Evolutionary conservation across 495 filamentous ascomycete genomes (phyloP), one percentile per base, ranked within the genome.

Genomic region (Chaetomium fimeti): DNA sequence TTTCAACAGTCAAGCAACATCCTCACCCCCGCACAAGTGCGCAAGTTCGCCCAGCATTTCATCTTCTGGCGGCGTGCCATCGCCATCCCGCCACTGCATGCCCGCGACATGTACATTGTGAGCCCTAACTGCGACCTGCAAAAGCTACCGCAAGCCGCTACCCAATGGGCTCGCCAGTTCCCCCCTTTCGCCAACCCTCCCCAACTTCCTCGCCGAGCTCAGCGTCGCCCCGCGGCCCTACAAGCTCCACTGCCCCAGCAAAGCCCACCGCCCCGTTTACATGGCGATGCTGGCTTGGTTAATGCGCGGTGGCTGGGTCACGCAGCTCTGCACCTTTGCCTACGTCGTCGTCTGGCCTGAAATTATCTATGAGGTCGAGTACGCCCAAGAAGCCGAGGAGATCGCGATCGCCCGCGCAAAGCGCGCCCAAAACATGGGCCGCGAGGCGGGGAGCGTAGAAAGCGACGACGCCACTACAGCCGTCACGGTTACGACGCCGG

Each of bases 41-140:
- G 92, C 62, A 84, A 89, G 70, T 86, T 95, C 55, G 91, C 92
- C 13, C 87, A 89, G 52, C 93, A 98, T 76, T 87, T 98, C 57
- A 91, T 98, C 48, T 95, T 93, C 78, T 97, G 92, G 92, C 85
- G 94, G 36, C 88, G 91, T 57, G 94, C 93, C 42, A 89, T 93
- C 43, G 88, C 93, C 32, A 96, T 98, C 62, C 91, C 92, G 13
- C 94, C 94, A 2, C 83, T 98, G 16, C 91, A 97, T 67, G 89
- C 88, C 40, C 81, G 93, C 38, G 91, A 98, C 72, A 91, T 87
- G n/a, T 98, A 97, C 75, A 89, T 97, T 28, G 86, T 96, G 36
- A 94, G 90, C 25, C 94, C 93, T 0, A 96, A 96, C 73, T 92
- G 91, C 57, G 90, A 96, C 68, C 82, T 91, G 71, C 82, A 82